A percentile compares a stretch with the other conserved stretches of the same genome.
Conservation (phyloP, 2,329 filamentous ascomycete genomes). For the Aspergillus quadrilineatus region DNA sequence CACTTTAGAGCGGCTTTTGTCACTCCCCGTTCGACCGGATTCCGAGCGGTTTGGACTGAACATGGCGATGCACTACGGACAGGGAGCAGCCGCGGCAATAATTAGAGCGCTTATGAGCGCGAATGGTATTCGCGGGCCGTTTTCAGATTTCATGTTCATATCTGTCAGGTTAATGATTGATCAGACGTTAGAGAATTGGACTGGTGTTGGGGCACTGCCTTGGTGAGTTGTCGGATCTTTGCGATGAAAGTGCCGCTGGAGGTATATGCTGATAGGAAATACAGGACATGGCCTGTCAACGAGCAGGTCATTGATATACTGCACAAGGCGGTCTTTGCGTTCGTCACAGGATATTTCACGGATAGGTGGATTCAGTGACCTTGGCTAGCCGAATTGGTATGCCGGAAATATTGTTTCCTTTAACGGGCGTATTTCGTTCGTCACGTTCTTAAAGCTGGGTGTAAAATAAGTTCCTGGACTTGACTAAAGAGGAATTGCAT, state of each 20-base stretch:
- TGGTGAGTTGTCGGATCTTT: neutral
- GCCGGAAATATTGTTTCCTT: too few species aligned
- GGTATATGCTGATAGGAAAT: slow-evolving; percentile 9
- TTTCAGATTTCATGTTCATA: slow-evolving; percentile 8
- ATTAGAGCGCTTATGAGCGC: slow-evolving; percentile 6
- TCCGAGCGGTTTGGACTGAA: neutral
- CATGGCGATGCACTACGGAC: slow-evolving; percentile 10
- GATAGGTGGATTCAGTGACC: slow-evolving; percentile 5
- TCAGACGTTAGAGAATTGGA: slow-evolving; percentile 7
- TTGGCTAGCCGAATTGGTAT: too few species aligned
- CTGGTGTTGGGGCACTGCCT: slow-evolving; percentile 2
- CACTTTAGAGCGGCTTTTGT: slow-evolving; percentile 1
- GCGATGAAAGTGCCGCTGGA: neutral
- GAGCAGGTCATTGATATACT: slow-evolving; percentile 11
- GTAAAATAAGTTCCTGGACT: too few species aligned
- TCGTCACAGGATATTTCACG: slow-evolving; percentile 7
- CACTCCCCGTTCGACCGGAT: neutral
- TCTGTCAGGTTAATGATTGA: neutral
- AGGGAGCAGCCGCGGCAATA: slow-evolving; percentile 4
- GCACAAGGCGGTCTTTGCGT: slow-evolving; percentile 8
- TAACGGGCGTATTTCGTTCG: too few species aligned
- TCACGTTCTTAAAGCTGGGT: too few species aligned
- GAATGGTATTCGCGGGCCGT: slow-evolving; percentile 2
- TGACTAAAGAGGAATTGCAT: too few species aligned
- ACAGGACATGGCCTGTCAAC: slow-evolving; percentile 11